These are phyloP conservation scores for Paramecium biaurelia DNA, from an alignment of 73 alveolate genomes.

Conservation along the genomic window DNA sequence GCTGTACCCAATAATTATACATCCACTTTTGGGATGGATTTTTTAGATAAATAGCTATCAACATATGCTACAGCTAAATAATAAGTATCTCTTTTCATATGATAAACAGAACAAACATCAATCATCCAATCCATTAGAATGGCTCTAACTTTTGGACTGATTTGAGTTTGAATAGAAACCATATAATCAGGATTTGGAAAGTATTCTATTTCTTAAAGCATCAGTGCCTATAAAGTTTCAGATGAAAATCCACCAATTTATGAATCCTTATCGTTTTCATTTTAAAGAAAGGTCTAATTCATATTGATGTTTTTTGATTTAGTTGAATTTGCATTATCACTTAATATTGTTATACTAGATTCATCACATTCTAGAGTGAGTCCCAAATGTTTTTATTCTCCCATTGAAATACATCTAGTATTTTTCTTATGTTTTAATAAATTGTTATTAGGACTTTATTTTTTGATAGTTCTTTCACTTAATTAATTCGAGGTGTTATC, in stretches of 20 bases:
- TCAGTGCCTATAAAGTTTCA: slow-evolving; percentile 4
- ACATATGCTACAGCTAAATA: slow-evolving; percentile 80
- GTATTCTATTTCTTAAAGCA: slow-evolving; percentile 33
- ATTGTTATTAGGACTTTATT: neutral
- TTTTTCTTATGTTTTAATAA: neutral
- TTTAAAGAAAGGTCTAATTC: neutral
- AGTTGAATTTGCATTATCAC: neutral
- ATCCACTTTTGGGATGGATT: slow-evolving; percentile 66
- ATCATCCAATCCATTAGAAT: slow-evolving; percentile 95
- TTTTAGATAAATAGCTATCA: slow-evolving; percentile 76
- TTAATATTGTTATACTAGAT: neutral
- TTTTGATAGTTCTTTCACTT: slow-evolving; percentile 40
- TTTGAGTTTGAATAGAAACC: slow-evolving; percentile 52
- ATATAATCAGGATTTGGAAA: slow-evolving; percentile 63
- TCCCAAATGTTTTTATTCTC: neutral
- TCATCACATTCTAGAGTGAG: slow-evolving; percentile 27
- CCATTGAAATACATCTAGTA: slow-evolving; percentile 49
- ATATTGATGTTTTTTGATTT: neutral
- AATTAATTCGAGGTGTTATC: neutral
- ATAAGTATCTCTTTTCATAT: slow-evolving; percentile 86
- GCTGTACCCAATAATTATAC: slow-evolving; percentile 90
- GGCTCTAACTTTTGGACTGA: slow-evolving; percentile 82
- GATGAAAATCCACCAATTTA: slow-evolving; percentile 18
- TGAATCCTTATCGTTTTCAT: neutral
- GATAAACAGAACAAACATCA: slow-evolving; percentile 93